These are phyloP conservation scores for Colletotrichum graminicola DNA, from an alignment of 2,329 filamentous ascomycete species.

Conservation along the genomic window DNA sequence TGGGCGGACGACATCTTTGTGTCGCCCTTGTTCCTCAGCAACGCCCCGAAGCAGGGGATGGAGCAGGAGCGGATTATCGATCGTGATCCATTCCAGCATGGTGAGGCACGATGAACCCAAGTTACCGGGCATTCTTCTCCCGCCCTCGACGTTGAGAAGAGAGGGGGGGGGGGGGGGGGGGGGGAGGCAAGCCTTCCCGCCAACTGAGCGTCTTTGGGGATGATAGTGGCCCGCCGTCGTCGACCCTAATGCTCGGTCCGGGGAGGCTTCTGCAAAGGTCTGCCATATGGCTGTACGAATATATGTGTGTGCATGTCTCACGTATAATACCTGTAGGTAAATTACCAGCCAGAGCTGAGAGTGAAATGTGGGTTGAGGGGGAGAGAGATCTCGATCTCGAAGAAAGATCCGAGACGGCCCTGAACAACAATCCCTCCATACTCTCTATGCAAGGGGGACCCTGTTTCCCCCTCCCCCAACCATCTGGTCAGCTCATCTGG, in stretches of 20 bases:
- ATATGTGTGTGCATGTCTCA: not conserved
- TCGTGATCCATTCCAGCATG: not conserved
- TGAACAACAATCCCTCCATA: slow-evolving; percentile 2
- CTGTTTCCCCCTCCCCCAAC: not conserved
- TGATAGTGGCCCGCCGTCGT: not conserved
- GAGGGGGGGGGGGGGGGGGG: no score
- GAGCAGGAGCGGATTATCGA: not conserved
- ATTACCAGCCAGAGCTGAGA: not conserved
- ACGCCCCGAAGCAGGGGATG: not conserved
- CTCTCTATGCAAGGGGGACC: not conserved
- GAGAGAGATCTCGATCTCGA: not conserved
- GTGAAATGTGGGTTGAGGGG: not conserved
- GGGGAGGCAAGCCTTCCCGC: not conserved
- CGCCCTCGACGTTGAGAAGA: not conserved
- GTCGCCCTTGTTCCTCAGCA: not conserved
- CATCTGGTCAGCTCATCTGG: not conserved
- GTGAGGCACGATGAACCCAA: not conserved
- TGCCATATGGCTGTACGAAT: not conserved
- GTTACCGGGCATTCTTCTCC: not conserved
- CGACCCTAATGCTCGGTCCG: not conserved
- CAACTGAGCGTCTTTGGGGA: not conserved
- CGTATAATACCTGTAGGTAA: not conserved
- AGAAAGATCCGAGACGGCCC: not conserved
- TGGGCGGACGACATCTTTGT: not conserved
- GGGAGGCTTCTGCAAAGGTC: not conserved